Percentiles rank a stretch among this genome's conserved stretches.
Conservation (phyloP, 1,284 basidiomycete species). For the Wolfiporia cocos region DNA sequence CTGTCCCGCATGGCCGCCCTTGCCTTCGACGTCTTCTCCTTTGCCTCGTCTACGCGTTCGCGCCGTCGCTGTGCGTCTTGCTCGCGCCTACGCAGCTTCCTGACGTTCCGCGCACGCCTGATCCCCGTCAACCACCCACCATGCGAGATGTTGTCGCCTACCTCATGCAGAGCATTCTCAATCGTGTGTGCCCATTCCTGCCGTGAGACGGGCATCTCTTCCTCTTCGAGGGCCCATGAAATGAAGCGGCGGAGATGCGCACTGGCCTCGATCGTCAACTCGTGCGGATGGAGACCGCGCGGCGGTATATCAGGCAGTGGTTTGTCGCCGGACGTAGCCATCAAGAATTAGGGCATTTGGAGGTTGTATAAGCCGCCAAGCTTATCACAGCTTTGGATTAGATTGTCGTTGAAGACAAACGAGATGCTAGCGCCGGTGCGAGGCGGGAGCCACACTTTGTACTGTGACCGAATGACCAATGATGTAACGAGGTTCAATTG, state of each 20-base stretch:
- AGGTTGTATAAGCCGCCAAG: no score
- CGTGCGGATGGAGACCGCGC: conserved; percentile 4
- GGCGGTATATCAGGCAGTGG: conserved; percentile 23
- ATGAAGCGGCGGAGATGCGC: conserved; percentile 23
- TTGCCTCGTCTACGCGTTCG: conserved; percentile 18
- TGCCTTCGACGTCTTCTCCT: conserved; percentile 11
- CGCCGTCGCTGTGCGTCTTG: conserved; percentile 12
- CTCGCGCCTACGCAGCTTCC: conserved; percentile 11
- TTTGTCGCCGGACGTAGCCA: conserved; percentile 16
- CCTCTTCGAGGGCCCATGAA: conserved; percentile 18
- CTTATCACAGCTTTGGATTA: no score
- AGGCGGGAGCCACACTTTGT: no score
- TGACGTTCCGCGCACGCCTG: conserved; percentile 16
- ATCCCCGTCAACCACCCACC: conserved; percentile 26
- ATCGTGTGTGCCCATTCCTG: conserved; percentile 22
- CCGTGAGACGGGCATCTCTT: conserved; percentile 8
- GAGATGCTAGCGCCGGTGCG: no score
- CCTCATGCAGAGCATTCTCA: conserved; percentile 17
- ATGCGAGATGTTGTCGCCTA: conserved; percentile 18
- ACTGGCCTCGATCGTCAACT: conserved; percentile 19
- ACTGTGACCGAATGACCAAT: no score
- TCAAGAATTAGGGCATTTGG: no score
- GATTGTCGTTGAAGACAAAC: no score
- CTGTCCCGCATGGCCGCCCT: conserved; percentile 6
- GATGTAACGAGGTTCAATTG: no score